Base-by-base conservation (phyloP, 768 basidiomycete genomes). In the Collybiopsis confluens region DNA sequence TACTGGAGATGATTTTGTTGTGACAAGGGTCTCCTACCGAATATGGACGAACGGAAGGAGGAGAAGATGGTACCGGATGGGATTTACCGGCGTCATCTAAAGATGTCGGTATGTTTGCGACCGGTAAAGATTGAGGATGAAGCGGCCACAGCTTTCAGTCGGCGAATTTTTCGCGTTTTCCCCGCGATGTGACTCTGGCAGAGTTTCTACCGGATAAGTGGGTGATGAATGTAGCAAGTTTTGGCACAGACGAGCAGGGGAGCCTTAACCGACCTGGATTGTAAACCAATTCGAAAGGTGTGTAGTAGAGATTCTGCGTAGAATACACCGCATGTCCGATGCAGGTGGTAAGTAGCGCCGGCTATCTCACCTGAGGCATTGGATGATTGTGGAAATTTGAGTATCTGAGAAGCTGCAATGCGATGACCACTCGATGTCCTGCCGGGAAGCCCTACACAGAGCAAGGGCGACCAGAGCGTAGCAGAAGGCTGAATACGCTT, bases 21-120 rank as follows among this genome's bases (percentile, higher is more conserved):
- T 53, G 52, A 53, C 41, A 53, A 53, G 33, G 15, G 7, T 21
- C 16, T 26, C 49, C 13, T 51, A 37, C 55, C 55, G 21, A 36
- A 56, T 56, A 24, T 21, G 45, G 53, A 52, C 18, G 28, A 40
- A 30, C 18, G 18, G 7, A 48, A 20, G 16, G 18, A 27, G n/a
- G 48, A 55, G 20, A 33, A 55, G 54, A 35, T 18, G 38, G 24
- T n/a, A 35, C 26, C 38, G 37, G 16, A 27, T 40, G 49, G 28
- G 5, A 3, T 18, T 26, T 8, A 20, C 47, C 47, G 47, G 47
- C 10, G 20, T 48, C 30, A 33, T 33, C 30, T 33, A 13, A 33
- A 33, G 30, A 33, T 33, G 30, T 33, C 30, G 30, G 13, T 33
- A 33, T 33, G 30, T 33, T 13, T 13, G 30, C 30, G 13, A 33